These are phyloP conservation scores for Sporothrix globosa DNA, from an alignment of 2,329 filamentous ascomycete genomes.

Conservation along the genomic window DNA sequence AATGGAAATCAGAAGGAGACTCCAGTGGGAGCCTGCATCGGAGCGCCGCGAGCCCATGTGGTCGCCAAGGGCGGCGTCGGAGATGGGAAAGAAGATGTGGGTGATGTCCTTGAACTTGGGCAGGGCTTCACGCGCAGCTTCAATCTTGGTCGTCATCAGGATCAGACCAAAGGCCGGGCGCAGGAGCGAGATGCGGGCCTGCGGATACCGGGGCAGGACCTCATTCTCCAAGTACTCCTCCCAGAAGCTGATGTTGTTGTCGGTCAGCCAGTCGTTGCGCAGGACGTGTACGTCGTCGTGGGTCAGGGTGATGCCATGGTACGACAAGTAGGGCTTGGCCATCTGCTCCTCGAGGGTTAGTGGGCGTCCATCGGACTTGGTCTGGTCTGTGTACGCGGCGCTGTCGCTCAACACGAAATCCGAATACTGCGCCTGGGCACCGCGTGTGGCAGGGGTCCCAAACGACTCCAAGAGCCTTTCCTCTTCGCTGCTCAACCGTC, in stretches of 20 bases:
- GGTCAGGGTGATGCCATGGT: slow-evolving; percentile 55
- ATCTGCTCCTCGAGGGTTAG: background rate
- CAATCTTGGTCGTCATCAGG: slow-evolving; percentile 66
- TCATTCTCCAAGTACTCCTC: slow-evolving; percentile 96
- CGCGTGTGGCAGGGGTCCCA: too few species aligned
- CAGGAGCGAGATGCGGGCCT: slow-evolving; percentile 85
- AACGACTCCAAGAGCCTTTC: too few species aligned
- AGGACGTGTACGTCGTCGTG: slow-evolving; percentile 86
- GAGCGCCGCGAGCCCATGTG: slow-evolving; percentile 50
- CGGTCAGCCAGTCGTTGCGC: slow-evolving; percentile 92
- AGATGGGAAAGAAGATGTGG: slow-evolving; percentile 94
- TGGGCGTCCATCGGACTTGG: background rate
- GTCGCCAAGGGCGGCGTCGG: slow-evolving; percentile 73
- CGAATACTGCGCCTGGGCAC: too few species aligned
- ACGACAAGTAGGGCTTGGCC: slow-evolving; percentile 26
- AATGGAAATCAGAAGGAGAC: slow-evolving; percentile 82
- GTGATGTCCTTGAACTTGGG: slow-evolving; percentile 78
- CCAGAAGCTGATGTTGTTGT: slow-evolving; percentile 99
- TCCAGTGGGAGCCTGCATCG: slow-evolving; percentile 96
- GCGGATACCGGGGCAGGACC: slow-evolving; percentile 75
- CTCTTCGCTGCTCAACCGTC: too few species aligned
- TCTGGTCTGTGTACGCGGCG: too few species aligned
- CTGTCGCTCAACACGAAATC: too few species aligned
- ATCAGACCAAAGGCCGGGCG: slow-evolving; percentile 94
- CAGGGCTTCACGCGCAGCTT: slow-evolving; percentile 47